These are phyloP conservation scores for Xylariaceae sp. DNA, from an alignment of 2,329 filamentous ascomycete genomes.

Conservation along the genomic window DNA sequence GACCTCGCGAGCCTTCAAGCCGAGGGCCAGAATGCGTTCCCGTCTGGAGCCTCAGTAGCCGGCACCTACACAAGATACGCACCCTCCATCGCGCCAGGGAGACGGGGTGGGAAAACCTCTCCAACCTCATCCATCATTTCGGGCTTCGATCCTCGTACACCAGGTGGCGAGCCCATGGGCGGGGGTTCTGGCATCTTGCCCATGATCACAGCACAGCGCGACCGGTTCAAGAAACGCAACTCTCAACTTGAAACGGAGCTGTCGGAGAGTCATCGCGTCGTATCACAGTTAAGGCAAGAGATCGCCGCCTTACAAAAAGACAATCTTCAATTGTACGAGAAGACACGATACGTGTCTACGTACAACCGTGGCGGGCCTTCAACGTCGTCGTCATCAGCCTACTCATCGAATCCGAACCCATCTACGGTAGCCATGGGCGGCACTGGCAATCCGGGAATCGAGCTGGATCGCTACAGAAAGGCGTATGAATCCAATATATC, in stretches of 20 bases:
- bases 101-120: conserved; percentile 74
- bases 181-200: conserved; percentile 88
- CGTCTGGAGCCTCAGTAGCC: conserved; percentile 89
- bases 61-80: conserved; percentile 89
- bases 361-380: conserved; percentile 78
- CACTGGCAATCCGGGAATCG: conserved; percentile 64
- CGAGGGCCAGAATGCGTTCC: conserved; percentile 82
- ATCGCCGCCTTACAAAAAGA: conserved; percentile 93
- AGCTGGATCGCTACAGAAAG: conserved; percentile 84
- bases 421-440: conserved; percentile 70
- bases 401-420: conserved; percentile 74
- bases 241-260: conserved; percentile 88
- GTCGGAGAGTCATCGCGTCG: conserved; percentile 79
- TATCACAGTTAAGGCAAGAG: conserved; percentile 88
- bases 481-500: conserved; percentile 96
- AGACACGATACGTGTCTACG: conserved; percentile 93
- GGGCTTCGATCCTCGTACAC: conserved; percentile 79
- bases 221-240: conserved; percentile 98
- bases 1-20: conserved; percentile 89
- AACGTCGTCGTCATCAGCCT: conserved; percentile 68
- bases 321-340: conserved; percentile 95
- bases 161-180: conserved; percentile 68
- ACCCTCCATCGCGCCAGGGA: conserved; percentile 63
- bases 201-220: conserved; percentile 97
- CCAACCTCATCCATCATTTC: conserved; percentile 98